phyloP scores from a whole-genome alignment of 1,284 basidiomycete species.

The Apiotrichum sp. region DNA sequence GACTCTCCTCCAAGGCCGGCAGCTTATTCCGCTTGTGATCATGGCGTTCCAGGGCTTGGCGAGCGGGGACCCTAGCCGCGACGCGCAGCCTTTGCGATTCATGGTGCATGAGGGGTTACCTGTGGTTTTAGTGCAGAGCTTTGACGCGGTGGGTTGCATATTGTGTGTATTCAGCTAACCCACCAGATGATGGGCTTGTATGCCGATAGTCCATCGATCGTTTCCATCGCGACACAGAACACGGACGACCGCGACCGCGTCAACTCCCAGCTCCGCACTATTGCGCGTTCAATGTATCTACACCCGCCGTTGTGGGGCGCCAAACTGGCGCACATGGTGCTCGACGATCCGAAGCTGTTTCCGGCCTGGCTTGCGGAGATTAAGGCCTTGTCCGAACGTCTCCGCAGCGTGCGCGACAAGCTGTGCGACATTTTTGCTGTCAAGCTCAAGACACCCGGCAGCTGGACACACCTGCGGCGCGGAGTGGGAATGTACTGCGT shows the following conservation, averaged over 20 bases:
- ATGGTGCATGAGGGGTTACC: constrained; percentile 46
- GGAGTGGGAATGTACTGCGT: constrained; percentile 43
- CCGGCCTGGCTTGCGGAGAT: constrained; percentile 80
- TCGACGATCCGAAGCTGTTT: constrained; percentile 36
- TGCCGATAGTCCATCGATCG: constrained; percentile 40
- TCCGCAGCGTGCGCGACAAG: constrained; percentile 82
- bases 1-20: constrained; percentile 34
- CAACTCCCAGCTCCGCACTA: constrained; percentile 37
- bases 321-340: constrained; percentile 38
- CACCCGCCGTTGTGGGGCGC: constrained; percentile 45
- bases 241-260: constrained; percentile 34
- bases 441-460: constrained; percentile 79
- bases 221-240: constrained; percentile 37
- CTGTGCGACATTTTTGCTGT: constrained; percentile 68
- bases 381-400: constrained; percentile 81
- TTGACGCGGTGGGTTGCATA: constrained; percentile 43
- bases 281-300: constrained; percentile 36
- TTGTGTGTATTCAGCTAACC: too few relatives aligned
- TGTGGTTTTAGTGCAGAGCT: constrained; percentile 42
- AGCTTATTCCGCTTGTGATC: constrained; percentile 40
- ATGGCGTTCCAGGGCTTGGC: constrained; percentile 45
- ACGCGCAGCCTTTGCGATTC: constrained; percentile 43
- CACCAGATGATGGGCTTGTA: constrained; percentile 44
- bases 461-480: constrained; percentile 81
- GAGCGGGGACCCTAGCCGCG: constrained; percentile 39